Evolutionary conservation across 202 grass and related monocot genomes (phyloP).

Genomic region (Tripidium arundinaceum): DNA sequence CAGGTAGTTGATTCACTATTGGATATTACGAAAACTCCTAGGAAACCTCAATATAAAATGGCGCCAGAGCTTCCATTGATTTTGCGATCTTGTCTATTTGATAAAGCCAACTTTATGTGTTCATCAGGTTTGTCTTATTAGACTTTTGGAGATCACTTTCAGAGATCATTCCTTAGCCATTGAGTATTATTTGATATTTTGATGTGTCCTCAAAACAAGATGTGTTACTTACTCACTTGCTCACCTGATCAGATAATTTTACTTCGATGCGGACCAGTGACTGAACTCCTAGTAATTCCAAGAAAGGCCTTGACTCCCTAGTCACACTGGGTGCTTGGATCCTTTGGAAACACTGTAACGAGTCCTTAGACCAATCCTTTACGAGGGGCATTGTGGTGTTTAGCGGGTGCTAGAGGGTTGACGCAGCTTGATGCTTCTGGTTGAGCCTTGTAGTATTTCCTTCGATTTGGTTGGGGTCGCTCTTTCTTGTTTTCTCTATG

Average conservation of each 20-base stretch:
- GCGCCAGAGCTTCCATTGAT: slow-evolving; percentile 81
- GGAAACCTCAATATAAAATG: slow-evolving; percentile 98
- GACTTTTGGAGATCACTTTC: neutral
- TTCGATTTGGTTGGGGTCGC: neutral
- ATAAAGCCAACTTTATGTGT: slow-evolving; percentile 62
- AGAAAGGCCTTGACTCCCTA: neutral
- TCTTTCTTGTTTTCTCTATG: neutral
- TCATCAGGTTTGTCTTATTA: slow-evolving; percentile 61
- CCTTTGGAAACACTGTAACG: neutral
- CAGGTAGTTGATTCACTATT: slow-evolving; percentile 82
- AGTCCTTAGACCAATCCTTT: neutral
- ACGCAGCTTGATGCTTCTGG: neutral
- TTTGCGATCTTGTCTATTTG: slow-evolving; percentile 71
- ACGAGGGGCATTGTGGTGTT: neutral
- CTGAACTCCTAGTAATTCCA: neutral
- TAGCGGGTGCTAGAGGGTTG: neutral
- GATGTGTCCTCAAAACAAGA: neutral
- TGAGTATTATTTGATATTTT: neutral
- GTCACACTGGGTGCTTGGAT: neutral
- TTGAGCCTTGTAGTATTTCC: neutral
- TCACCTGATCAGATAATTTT: neutral
- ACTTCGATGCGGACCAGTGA: neutral
- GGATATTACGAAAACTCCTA: slow-evolving; percentile 59
- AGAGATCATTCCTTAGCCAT: slow-evolving; percentile 20
- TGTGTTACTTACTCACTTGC: neutral